These are phyloP conservation scores for Ustilago xerochloae DNA, from an alignment of 1,284 basidiomycete species.

Conservation along the genomic window DNA sequence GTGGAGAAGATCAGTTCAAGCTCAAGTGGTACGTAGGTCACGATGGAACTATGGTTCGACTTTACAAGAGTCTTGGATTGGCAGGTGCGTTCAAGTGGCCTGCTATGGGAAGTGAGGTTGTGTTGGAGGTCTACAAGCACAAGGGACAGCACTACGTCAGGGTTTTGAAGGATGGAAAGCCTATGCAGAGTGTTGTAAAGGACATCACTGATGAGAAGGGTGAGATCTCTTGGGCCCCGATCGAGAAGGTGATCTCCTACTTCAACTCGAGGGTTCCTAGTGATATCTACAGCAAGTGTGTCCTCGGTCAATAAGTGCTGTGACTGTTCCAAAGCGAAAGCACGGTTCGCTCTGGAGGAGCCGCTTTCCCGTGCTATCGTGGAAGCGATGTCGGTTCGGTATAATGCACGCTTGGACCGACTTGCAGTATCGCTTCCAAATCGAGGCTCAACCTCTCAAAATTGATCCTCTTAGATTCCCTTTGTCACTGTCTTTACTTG, in stretches of 20 bases:
- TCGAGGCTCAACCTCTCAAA: background rate
- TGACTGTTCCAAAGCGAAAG: background rate
- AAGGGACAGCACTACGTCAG: slow-evolving; percentile 14
- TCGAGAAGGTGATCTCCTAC: slow-evolving; percentile 41
- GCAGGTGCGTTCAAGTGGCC: slow-evolving; percentile 46
- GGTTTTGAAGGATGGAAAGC: slow-evolving; percentile 35
- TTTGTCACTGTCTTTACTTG: background rate
- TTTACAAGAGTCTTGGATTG: slow-evolving; percentile 47
- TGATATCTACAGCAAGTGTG: slow-evolving; percentile 46
- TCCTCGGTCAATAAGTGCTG: slow-evolving; percentile 19
- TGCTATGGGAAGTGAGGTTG: slow-evolving; percentile 45
- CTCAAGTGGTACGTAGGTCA: slow-evolving; percentile 53
- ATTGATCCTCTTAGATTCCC: background rate
- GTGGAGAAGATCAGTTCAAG: slow-evolving; percentile 27
- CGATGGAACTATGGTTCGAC: slow-evolving; percentile 57
- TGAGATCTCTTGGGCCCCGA: slow-evolving; percentile 17
- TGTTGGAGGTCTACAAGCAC: slow-evolving; percentile 49
- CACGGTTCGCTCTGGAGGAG: background rate
- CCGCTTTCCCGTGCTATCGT: background rate
- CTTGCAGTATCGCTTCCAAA: background rate
- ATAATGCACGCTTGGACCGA: background rate
- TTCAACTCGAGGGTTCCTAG: slow-evolving; percentile 38
- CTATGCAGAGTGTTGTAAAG: slow-evolving; percentile 25
- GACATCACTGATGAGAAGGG: slow-evolving; percentile 17
- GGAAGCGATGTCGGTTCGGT: background rate